Evolutionary conservation across 2,329 filamentous ascomycete species (phyloP).

Genomic region (Fusarium sublunatum): DNA sequence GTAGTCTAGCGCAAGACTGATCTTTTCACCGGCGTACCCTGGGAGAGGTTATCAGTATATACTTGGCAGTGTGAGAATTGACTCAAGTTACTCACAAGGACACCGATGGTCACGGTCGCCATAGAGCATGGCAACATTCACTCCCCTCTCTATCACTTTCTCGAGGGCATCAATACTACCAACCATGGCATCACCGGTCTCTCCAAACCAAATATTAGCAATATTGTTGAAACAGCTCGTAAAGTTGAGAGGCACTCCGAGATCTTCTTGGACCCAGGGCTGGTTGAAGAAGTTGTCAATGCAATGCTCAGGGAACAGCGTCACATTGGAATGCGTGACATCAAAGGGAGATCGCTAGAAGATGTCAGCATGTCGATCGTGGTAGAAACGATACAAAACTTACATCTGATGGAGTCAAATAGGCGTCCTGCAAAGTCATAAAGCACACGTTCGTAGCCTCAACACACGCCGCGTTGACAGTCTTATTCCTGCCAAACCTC

Average conservation of each 20-base stretch:
- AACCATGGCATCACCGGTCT: conserved; percentile 67
- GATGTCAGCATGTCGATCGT: background rate
- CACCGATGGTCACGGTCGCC: conserved; percentile 69
- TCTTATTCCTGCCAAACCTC: conserved; percentile 52
- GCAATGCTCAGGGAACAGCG: conserved; percentile 70
- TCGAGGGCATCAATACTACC: conserved; percentile 58
- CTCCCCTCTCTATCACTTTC: conserved; percentile 66
- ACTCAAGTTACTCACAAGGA: conserved; percentile 60
- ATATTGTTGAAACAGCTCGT: conserved; percentile 56
- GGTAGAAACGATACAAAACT: background rate
- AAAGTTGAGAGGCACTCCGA: conserved; percentile 71
- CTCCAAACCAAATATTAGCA: conserved; percentile 63
- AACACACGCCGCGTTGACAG: conserved; percentile 60
- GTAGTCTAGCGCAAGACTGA: conserved; percentile 66
- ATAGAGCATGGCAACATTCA: conserved; percentile 77
- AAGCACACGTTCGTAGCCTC: conserved; percentile 55
- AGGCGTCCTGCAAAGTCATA: conserved; percentile 20
- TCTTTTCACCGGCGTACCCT: conserved; percentile 70
- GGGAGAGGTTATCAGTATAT: background rate
- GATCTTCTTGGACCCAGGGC: conserved; percentile 64
- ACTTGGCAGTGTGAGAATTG: fast-evolving
- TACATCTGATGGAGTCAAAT: conserved; percentile 4
- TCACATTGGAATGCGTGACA: conserved; percentile 63
- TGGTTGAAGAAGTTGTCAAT: conserved; percentile 73
- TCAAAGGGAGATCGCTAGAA: conserved; percentile 67